Evolutionary conservation across 495 filamentous ascomycete species (phyloP).

Genomic region (Daldinia childiae): DNA sequence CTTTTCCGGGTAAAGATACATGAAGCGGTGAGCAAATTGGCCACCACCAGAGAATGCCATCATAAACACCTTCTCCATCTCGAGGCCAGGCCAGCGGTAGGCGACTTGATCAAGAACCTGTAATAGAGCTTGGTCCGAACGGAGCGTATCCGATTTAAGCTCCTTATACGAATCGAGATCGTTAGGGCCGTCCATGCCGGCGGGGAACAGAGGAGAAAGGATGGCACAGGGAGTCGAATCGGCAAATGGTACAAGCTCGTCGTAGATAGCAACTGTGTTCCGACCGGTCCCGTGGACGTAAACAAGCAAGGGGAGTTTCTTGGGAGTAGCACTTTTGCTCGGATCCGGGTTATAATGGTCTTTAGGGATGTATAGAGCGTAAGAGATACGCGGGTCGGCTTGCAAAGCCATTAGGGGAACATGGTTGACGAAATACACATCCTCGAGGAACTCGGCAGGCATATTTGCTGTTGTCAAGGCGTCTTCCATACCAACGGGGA

Average conservation of each 20-base stretch:
- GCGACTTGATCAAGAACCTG: slow-evolving; percentile 36
- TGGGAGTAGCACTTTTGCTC: not conserved
- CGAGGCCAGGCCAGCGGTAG: slow-evolving; percentile 37
- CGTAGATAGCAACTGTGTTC: slow-evolving; percentile 9
- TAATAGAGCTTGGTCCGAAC: slow-evolving; percentile 26
- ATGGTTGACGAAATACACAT: slow-evolving; percentile 31
- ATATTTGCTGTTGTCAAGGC: slow-evolving; percentile 47
- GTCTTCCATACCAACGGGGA: slow-evolving; percentile 57
- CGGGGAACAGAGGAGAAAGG: slow-evolving; percentile 35
- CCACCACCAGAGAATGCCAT: slow-evolving; percentile 45
- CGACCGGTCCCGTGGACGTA: slow-evolving; percentile 32
- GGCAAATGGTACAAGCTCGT: slow-evolving; percentile 32
- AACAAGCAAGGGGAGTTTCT: slow-evolving; percentile 33
- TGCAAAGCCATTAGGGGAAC: slow-evolving; percentile 33
- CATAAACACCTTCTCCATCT: slow-evolving; percentile 36
- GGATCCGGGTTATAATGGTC: slow-evolving; percentile 34
- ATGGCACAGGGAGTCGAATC: slow-evolving; percentile 29
- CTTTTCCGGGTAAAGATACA: slow-evolving; percentile 41
- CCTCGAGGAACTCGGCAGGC: slow-evolving; percentile 25
- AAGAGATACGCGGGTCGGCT: slow-evolving; percentile 37
- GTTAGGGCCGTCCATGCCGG: slow-evolving; percentile 28
- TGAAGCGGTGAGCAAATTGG: slow-evolving; percentile 41
- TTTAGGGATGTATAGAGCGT: slow-evolving; percentile 34
- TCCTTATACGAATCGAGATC: slow-evolving; percentile 39
- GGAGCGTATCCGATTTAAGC: slow-evolving; percentile 15